Base-by-base conservation (phyloP, 257 asterid genomes). In the Linaria vulgaris region DNA sequence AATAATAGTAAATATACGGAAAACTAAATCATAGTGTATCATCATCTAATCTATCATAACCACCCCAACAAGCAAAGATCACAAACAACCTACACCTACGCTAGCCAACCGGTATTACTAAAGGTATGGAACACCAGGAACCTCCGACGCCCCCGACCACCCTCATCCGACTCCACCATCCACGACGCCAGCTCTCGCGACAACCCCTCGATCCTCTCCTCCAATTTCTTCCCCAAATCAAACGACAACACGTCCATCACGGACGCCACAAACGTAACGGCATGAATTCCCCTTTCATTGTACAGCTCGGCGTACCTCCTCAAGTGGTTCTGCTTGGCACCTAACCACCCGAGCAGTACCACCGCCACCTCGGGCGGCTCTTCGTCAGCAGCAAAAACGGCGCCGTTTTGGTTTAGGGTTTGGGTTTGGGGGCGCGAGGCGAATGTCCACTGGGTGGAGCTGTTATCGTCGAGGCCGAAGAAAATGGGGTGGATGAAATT, bases 41-140 rank as follows among this genome's bases (percentile, higher is more conserved):
- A n/a, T n/a, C n/a, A n/a, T n/a, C n/a, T n/a, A n/a, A n/a, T n/a
- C n/a, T n/a, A n/a, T n/a, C n/a, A n/a, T n/a, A n/a, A n/a, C n/a
- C 5, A 59, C 13, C 14, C 15, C 3, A n/a, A 47, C 10, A 15
- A 25, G 17, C 19, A 62, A 25, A 19, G 19, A 62, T 3, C 21
- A 63, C 12, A 48, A 38, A 1, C 0, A 27, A 15, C 61, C 19
- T 52, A 64, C 25, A 85, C 97, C 78, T 83, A 88, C 98, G 89
- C 85, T 56, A 91, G 92, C 98, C 98, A 91, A 64, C 98, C 98
- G 19, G 98, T 88, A 52, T 86, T 91, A 75, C 98, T 91, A 60
- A 91, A 91, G 49, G 95, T 86, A 52, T 88, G 98, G 71, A 88
- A 86, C 70, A 84, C 24, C 91, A 91, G 76, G 68, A 71, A 66